Evolutionary conservation across 352 stramenopile species (phyloP).

Genomic region (Globisporangium acanthophoron): DNA sequence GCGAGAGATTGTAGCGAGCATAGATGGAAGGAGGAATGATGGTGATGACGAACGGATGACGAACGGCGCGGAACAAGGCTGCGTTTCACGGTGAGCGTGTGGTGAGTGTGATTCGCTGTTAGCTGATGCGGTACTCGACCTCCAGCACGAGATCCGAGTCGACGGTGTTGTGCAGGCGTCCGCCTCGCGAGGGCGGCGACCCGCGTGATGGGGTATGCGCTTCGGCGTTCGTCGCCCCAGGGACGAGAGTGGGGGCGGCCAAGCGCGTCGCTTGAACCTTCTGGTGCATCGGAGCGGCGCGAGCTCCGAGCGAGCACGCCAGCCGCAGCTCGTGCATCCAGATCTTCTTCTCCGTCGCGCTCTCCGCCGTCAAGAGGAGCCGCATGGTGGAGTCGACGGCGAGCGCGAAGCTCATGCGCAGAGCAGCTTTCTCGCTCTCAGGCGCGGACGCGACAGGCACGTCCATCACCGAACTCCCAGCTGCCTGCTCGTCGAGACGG

Average conservation of each 20-base stretch:
- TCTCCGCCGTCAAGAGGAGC: conserved; percentile 37
- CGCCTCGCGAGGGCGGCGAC: no score
- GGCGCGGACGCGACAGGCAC: conserved; percentile 8
- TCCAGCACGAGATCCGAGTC: conserved; percentile 24
- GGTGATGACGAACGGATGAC: neutral
- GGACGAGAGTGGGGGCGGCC: neutral
- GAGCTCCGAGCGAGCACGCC: conserved; percentile 11
- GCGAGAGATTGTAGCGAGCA: neutral
- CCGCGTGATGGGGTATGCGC: neutral
- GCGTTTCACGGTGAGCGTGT: neutral
- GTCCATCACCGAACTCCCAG: conserved; percentile 10
- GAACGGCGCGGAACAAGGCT: neutral
- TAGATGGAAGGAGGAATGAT: neutral
- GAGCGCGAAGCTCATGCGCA: conserved; percentile 38
- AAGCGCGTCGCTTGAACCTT: neutral
- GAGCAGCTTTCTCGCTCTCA: conserved; percentile 9
- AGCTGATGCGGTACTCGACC: conserved; percentile 34
- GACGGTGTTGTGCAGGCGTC: neutral
- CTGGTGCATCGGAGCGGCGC: conserved; percentile 4
- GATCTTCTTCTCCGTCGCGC: conserved; percentile 32
- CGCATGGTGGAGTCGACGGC: conserved; percentile 10
- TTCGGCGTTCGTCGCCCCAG: neutral
- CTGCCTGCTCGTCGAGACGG: conserved; percentile 11
- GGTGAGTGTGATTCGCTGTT: neutral
- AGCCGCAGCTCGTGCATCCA: conserved; percentile 38